Evolutionary conservation across 1,139 yeast species (phyloP).

Genomic region (Pichia sp.): DNA sequence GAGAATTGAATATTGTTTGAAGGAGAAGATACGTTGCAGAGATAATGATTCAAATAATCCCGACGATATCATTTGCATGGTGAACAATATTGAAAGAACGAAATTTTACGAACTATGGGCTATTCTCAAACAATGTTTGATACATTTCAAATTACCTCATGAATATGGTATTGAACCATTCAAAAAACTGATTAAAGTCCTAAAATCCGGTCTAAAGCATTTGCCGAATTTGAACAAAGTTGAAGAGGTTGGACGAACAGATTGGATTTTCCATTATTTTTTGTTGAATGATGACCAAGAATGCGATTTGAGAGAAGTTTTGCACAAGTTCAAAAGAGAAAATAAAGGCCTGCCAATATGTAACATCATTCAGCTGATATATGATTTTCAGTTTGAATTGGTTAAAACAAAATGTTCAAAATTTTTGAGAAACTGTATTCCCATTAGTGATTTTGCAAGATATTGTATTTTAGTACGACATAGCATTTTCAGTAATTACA

Average conservation of each 20-base stretch:
- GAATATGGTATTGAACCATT: slow-evolving; percentile 9
- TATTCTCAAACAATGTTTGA: slow-evolving; percentile 12
- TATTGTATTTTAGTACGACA: slow-evolving; percentile 18
- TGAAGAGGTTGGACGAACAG: not conserved
- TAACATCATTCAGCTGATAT: slow-evolving; percentile 7
- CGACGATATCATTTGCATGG: not conserved
- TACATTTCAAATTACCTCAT: slow-evolving; percentile 17
- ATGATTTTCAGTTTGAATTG: slow-evolving; percentile 8
- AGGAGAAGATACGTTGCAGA: slow-evolving; percentile 6
- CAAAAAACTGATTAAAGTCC: slow-evolving; percentile 4
- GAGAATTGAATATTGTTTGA: slow-evolving; percentile 8
- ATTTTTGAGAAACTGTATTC: slow-evolving; percentile 18
- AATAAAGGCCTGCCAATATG: slow-evolving; percentile 8
- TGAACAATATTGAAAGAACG: not conserved
- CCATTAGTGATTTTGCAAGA: slow-evolving; percentile 21
- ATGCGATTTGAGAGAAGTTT: slow-evolving; percentile 2
- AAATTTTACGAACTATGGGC: slow-evolving; percentile 7
- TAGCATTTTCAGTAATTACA: slow-evolving; percentile 12
- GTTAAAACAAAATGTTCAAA: slow-evolving; percentile 8
- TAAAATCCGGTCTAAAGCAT: slow-evolving; percentile 7
- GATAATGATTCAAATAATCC: not conserved
- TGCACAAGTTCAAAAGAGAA: slow-evolving; percentile 3
- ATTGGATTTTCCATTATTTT: slow-evolving; percentile 12
- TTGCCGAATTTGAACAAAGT: not conserved
- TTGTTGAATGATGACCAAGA: slow-evolving; percentile 8